Evolutionary conservation across 1,139 yeast species (phyloP).

Genomic region (Taphrina wiesneri): DNA sequence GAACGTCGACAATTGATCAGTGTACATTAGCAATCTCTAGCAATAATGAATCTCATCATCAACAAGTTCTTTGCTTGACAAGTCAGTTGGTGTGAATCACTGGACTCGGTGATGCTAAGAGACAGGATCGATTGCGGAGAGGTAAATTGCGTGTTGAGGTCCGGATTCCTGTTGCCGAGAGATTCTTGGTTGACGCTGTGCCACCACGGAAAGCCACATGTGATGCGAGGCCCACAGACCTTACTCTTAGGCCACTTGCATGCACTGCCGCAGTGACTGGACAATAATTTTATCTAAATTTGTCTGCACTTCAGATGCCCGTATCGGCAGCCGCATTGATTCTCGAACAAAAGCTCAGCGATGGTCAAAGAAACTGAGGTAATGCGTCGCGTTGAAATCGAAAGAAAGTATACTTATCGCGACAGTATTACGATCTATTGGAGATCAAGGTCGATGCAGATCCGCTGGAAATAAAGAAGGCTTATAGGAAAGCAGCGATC

Average conservation of each 20-base stretch:
- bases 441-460: constrained; percentile 71
- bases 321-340: too few species aligned
- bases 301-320: too few species aligned
- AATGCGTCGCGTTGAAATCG: too few species aligned
- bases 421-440: constrained; percentile 74
- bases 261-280: not conserved
- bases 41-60: not conserved
- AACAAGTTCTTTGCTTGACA: not conserved
- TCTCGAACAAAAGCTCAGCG: too few species aligned
- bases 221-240: too few species aligned
- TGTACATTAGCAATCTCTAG: constrained; percentile 5
- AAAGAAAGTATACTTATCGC: not conserved
- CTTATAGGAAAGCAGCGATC: constrained; percentile 63
- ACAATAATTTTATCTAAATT: not conserved
- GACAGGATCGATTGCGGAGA: too few species aligned
- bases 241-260: too few species aligned
- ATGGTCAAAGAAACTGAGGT: constrained; percentile 34
- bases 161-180: too few species aligned
- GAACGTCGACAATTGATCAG: not conserved
- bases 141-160: too few species aligned
- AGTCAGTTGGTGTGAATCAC: too few species aligned
- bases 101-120: too few species aligned
- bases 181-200: not conserved
- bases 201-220: not conserved
- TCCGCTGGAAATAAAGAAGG: constrained; percentile 82